Evolutionary conservation across 2,329 filamentous ascomycete species (phyloP).

Genomic region (Botrytis deweyae): DNA sequence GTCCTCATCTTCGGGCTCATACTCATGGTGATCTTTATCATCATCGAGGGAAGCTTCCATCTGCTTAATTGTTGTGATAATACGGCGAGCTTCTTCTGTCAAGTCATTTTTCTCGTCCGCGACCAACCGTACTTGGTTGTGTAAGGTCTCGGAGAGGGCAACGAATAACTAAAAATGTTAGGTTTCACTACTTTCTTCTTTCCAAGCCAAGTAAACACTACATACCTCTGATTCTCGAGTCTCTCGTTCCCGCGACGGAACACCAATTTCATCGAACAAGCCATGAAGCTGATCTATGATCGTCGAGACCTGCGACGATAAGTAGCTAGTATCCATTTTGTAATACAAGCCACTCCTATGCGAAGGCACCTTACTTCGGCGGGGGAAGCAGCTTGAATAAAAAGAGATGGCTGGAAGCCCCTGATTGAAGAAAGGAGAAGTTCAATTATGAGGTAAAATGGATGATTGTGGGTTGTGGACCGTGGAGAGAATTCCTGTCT

Average conservation of each 20-base stretch:
- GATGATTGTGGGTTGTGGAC: slow-evolving; percentile 13
- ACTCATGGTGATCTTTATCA: slow-evolving; percentile 61
- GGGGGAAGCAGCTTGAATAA: slow-evolving; percentile 3
- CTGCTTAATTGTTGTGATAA: slow-evolving; percentile 83
- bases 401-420: slow-evolving; percentile 9
- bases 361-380: background rate
- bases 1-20: slow-evolving; percentile 64
- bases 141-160: slow-evolving; percentile 85
- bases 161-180: slow-evolving; percentile 69
- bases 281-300: slow-evolving; percentile 92
- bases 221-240: slow-evolving; percentile 82
- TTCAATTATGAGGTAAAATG: background rate
- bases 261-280: slow-evolving; percentile 95
- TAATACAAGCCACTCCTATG: slow-evolving; percentile 12
- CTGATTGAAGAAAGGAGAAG: slow-evolving; percentile 17
- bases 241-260: slow-evolving; percentile 91
- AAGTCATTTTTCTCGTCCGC: slow-evolving; percentile 85
- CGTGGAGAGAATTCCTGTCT: slow-evolving; percentile 11
- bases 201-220: slow-evolving; percentile 22
- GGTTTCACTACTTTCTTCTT: slow-evolving; percentile 15
- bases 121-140: slow-evolving; percentile 84
- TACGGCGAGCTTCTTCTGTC: slow-evolving; percentile 82
- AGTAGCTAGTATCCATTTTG: slow-evolving; percentile 83
- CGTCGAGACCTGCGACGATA: slow-evolving; percentile 91
- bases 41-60: slow-evolving; percentile 92